Conservation (phyloP, 2,329 filamentous ascomycete genomes). For the Pseudogymnoascus sp. region DNA sequence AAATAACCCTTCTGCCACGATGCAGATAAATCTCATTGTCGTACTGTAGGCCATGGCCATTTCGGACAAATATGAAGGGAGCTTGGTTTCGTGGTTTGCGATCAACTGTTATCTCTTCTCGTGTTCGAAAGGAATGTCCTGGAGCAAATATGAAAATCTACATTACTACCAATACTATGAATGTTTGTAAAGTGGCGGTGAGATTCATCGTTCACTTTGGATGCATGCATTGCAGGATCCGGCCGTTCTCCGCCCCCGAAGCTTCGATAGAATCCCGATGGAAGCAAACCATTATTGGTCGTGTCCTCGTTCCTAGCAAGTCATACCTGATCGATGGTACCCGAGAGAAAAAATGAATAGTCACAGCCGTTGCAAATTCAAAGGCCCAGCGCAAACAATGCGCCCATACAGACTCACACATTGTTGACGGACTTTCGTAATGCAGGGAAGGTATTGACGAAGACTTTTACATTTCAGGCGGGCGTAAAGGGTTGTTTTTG, state of each 20-base stretch:
- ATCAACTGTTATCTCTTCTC: background rate
- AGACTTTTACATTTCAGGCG: background rate
- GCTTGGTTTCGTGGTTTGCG: background rate
- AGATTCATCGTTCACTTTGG: background rate
- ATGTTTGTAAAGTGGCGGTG: background rate
- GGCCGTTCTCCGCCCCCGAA: background rate
- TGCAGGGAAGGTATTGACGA: background rate
- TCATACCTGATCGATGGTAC: background rate
- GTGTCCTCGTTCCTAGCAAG: background rate
- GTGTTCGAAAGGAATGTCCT: background rate
- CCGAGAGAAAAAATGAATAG: background rate
- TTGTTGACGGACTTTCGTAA: background rate
- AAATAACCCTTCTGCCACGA: background rate
- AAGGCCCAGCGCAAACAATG: background rate
- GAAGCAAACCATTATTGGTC: background rate
- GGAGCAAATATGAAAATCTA: background rate
- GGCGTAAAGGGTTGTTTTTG: background rate
- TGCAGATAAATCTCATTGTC: background rate
- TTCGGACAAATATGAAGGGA: background rate
- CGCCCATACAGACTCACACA: background rate
- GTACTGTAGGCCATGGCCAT: background rate
- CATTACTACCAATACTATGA: background rate
- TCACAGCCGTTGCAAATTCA: background rate
- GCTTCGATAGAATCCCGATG: background rate
- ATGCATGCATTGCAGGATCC: background rate